Evolutionary conservation across 2,329 filamentous ascomycete species (phyloP).

Genomic region (Diplodia sapinea): DNA sequence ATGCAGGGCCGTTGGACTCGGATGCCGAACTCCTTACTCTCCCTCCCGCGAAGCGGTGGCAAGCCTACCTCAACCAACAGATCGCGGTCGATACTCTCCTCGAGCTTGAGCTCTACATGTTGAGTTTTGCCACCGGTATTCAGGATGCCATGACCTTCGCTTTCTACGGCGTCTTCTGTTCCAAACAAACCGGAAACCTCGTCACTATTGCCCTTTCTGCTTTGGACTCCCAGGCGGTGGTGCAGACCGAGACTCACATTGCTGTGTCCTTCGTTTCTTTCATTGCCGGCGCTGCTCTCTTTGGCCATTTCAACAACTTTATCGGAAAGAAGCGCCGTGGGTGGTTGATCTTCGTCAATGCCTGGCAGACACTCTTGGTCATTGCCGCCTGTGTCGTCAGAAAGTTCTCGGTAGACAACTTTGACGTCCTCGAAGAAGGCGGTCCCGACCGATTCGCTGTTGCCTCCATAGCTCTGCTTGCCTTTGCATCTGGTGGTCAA

Average conservation of each 20-base stretch:
- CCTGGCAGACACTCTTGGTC: slow-evolving; percentile 37
- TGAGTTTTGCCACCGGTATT: slow-evolving; percentile 39
- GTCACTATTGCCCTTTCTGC: slow-evolving; percentile 31
- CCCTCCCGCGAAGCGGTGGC: slow-evolving; percentile 13
- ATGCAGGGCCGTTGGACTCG: not conserved
- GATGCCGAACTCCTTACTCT: slow-evolving; percentile 24
- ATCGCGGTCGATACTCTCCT: slow-evolving; percentile 36
- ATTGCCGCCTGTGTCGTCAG: slow-evolving; percentile 37
- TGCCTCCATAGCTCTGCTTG: slow-evolving; percentile 35
- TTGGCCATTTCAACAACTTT: slow-evolving; percentile 38
- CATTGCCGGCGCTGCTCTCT: slow-evolving; percentile 37
- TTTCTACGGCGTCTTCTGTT: slow-evolving; percentile 39
- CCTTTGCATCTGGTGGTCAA: slow-evolving; percentile 37
- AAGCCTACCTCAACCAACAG: slow-evolving; percentile 35
- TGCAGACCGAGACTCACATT: slow-evolving; percentile 35
- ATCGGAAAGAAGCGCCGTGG: slow-evolving; percentile 36
- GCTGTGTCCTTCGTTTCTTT: slow-evolving; percentile 37
- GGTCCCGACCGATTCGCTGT: slow-evolving; percentile 32
- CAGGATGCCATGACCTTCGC: slow-evolving; percentile 41
- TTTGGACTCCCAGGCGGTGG: slow-evolving; percentile 13
- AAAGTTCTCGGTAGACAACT: slow-evolving; percentile 33
- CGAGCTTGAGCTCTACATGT: slow-evolving; percentile 38
- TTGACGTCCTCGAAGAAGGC: slow-evolving; percentile 1
- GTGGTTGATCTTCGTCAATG: slow-evolving; percentile 37
- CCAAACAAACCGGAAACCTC: slow-evolving; percentile 39